These are phyloP conservation scores for Apiospora aurea DNA, from an alignment of 2,329 filamentous ascomycete species.

Conservation along the genomic window DNA sequence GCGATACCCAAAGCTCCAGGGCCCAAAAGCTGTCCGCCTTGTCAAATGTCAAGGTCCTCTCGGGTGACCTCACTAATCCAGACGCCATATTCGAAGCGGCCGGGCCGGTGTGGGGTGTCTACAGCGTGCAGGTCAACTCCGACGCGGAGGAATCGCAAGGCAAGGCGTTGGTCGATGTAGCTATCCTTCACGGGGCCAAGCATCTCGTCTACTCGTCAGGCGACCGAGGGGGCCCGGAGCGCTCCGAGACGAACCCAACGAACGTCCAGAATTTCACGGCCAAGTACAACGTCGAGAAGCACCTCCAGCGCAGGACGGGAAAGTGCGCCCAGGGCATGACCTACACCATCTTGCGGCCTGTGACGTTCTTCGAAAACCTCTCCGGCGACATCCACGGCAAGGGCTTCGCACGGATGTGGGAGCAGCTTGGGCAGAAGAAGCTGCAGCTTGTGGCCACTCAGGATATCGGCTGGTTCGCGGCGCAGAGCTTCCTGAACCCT, in stretches of 20 bases:
- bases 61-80: constrained; percentile 20
- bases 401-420: constrained; percentile 43
- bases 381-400: constrained; percentile 39
- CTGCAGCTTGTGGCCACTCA: constrained; percentile 47
- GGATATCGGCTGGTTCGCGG: constrained; percentile 51
- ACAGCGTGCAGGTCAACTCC: constrained; percentile 26
- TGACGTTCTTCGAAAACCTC: constrained; percentile 64
- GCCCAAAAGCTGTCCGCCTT: constrained; percentile 22
- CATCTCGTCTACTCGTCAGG: constrained; percentile 67
- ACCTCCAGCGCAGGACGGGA: constrained; percentile 52
- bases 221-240: constrained; percentile 60
- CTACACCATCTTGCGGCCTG: constrained; percentile 65
- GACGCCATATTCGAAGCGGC: constrained; percentile 24
- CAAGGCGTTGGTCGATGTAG: constrained; percentile 59
- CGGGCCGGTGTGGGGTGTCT: constrained; percentile 26
- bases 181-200: constrained; percentile 56
- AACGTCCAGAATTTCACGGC: constrained; percentile 62
- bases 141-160: constrained; percentile 50
- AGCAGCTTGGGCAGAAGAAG: constrained; percentile 38
- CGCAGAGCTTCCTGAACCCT: constrained; percentile 44
- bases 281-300: constrained; percentile 64
- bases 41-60: constrained; percentile 12
- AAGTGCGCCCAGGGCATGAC: constrained; percentile 51
- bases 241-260: constrained; percentile 57
- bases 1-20: constrained; percentile 1